phyloP scores from a whole-genome alignment of 371 early-diverging fungal genomes.

The Mucor saturninus region DNA sequence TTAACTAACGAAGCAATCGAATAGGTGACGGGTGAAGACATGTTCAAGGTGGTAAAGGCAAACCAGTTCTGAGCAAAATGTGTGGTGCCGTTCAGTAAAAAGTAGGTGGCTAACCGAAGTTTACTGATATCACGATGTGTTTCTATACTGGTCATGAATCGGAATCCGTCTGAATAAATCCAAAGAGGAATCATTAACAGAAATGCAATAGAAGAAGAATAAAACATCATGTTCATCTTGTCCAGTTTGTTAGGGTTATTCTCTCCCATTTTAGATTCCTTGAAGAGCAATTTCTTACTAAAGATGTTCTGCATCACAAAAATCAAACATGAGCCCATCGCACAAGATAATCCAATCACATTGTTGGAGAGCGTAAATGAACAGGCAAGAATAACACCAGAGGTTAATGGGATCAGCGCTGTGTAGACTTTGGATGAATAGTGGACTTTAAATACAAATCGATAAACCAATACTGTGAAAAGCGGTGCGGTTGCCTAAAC shows the following conservation, averaged over 20 bases:
- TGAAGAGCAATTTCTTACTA: conserved; percentile 77
- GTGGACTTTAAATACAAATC: conserved; percentile 65
- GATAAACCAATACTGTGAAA: conserved; percentile 83
- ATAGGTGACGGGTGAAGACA: conserved; percentile 88
- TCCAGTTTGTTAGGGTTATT: conserved; percentile 52
- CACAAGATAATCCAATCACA: conserved; percentile 72
- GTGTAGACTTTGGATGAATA: conserved; percentile 75
- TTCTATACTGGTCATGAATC: neutral
- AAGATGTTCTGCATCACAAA: conserved; percentile 87
- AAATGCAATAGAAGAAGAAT: conserved; percentile 63
- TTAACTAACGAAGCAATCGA: conserved; percentile 87
- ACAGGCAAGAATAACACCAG: conserved; percentile 64
- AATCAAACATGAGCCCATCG: conserved; percentile 75
- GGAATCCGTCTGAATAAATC: conserved; percentile 73
- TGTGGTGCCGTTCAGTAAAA: conserved; percentile 78
- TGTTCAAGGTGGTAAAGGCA: conserved; percentile 78
- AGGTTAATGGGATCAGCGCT: conserved; percentile 78
- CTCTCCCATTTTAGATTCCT: conserved; percentile 37
- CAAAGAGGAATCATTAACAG: conserved; percentile 81
- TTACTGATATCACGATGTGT: conserved; percentile 6
- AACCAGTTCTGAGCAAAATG: conserved; percentile 84
- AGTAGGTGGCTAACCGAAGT: conserved; percentile 45
- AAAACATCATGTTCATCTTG: conserved; percentile 22
- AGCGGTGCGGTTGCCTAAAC: conserved; percentile 83
- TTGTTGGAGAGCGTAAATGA: conserved; percentile 57